Base-by-base conservation (phyloP, 1,139 yeast genomes). In the Ogataea hybrid region DNA sequence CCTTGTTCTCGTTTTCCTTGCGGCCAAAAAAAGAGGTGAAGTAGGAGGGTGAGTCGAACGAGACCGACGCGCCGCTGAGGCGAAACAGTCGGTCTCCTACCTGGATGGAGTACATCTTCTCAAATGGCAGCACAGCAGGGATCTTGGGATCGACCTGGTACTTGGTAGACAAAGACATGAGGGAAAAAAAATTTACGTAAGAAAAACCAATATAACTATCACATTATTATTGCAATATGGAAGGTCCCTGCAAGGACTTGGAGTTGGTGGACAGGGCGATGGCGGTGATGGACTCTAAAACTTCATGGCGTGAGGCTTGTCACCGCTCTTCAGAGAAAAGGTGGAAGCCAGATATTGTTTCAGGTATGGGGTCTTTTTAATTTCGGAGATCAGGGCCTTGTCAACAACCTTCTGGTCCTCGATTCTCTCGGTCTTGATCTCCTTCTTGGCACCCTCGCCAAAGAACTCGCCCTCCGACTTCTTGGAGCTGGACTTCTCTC, bases 331-430 rank as follows among this genome's bases (percentile, higher is more conserved):
- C 75, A 92, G 84, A 62, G 96, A 84, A 90, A 92, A 92, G 61
- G 95, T 76, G 64, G 97, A 75, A 62, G 96, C 85, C 73, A 92
- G 84, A 84, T 92, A 92, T 78, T 90, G 96, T 78, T 88, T 87
- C 73, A 92, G 87, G 74, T 89, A 82, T 71, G 97, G 96, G 65
- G 97, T 89, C 83, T 90, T 86, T 84, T 89, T 88, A 77, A 92
- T 86, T 75, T 85, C 90, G 63, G 90, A 73, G 68, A 92, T 79
- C 70, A 92, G 82, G 69, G 96, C 86, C 73, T 89, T 83, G 76
- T 92, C 98, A 61, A 92, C 96, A 54, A 79, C 64, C 84, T 92
- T 92, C 79, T 92, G 98, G 82, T 92, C 98, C 67, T 90, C 92
- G 63, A 90, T 79, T 77, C 97, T 90, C 75, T 88, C 96, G 63